A percentile compares a stretch with the other conserved stretches of the same genome.
Conservation (phyloP, 1,284 basidiomycete species). For the Earliella scabrosa region DNA sequence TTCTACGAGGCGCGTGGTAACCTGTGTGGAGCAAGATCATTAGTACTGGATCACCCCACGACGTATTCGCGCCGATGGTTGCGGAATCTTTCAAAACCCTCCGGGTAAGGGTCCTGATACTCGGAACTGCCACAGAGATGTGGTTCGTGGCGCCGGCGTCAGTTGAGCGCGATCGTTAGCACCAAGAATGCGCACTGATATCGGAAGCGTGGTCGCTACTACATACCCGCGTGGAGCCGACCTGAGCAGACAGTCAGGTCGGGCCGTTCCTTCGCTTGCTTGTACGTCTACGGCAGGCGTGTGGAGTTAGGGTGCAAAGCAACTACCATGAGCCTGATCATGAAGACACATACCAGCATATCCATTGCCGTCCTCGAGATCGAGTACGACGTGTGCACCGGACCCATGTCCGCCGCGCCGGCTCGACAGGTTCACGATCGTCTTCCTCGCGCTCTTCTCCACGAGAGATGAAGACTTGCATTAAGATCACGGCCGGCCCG, state of each 20-base stretch:
- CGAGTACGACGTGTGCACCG: slow-evolving; percentile 30
- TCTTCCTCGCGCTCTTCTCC: slow-evolving; percentile 36
- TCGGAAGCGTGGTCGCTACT: background rate
- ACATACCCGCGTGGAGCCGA: slow-evolving; percentile 37
- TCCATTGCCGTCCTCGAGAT: slow-evolving; percentile 34
- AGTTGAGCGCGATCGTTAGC: slow-evolving; percentile 19
- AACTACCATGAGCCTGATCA: too few relatives aligned
- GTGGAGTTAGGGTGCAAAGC: too few relatives aligned
- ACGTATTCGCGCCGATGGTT: slow-evolving; percentile 30
- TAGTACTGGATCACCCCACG: slow-evolving; percentile 10
- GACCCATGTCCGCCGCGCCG: slow-evolving; percentile 24
- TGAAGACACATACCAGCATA: slow-evolving; percentile 32
- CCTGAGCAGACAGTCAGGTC: slow-evolving; percentile 34
- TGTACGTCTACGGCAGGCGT: slow-evolving; percentile 31
- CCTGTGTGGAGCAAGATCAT: too few relatives aligned
- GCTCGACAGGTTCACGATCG: slow-evolving; percentile 39
- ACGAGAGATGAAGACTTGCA: slow-evolving; percentile 34
- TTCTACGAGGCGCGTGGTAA: too few relatives aligned
- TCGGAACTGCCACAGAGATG: slow-evolving; percentile 30
- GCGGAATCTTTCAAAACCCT: slow-evolving; percentile 35
- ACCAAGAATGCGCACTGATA: too few relatives aligned
- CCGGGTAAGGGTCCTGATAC: slow-evolving; percentile 27
- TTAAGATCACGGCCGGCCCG: slow-evolving; percentile 37
- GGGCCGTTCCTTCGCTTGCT: slow-evolving; percentile 31
- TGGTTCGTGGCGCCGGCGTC: slow-evolving; percentile 33